These are phyloP conservation scores for Serpula lacrymans DNA, from an alignment of 768 basidiomycete genomes.

Conservation along the genomic window DNA sequence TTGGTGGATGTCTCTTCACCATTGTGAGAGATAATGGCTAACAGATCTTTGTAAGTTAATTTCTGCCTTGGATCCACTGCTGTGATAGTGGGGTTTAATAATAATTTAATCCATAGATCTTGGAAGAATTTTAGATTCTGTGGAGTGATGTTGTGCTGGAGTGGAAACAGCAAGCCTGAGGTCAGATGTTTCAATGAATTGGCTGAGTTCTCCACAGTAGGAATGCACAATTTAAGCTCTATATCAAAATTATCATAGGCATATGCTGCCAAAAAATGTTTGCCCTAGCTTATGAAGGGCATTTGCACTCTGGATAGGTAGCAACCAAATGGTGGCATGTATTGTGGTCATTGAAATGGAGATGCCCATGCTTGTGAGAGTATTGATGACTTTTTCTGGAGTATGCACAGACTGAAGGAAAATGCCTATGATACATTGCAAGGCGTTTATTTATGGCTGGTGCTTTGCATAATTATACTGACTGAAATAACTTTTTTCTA, in stretches of 20 bases:
- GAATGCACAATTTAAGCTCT: constrained; percentile 22
- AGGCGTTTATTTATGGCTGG: too few species aligned
- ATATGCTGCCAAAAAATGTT: constrained; percentile 31
- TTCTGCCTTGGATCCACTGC: too few species aligned
- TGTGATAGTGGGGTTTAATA: too few species aligned
- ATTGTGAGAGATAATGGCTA: constrained; percentile 13
- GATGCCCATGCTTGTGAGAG: too few species aligned
- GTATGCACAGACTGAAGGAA: constrained; percentile 23
- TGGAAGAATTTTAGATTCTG: constrained; percentile 27
- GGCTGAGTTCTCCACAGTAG: constrained; percentile 25
- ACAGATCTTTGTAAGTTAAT: constrained; percentile 10
- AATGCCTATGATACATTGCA: constrained; percentile 22
- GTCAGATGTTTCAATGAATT: too few species aligned
- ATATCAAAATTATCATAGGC: too few species aligned
- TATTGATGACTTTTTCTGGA: constrained; percentile 21
- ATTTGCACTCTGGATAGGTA: constrained; percentile 13
- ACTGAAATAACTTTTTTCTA: too few species aligned
- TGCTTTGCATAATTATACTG: too few species aligned
- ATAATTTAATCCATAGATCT: too few species aligned
- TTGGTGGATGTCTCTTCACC: too few species aligned
- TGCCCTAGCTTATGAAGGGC: constrained; percentile 17
- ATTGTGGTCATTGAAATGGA: too few species aligned
- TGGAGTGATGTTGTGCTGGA: constrained; percentile 14
- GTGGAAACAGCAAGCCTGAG: constrained; percentile 13
- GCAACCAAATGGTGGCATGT: too few species aligned